phyloP scores from a whole-genome alignment of 2,329 filamentous ascomycete genomes.

The Paecilomyces niveus region DNA sequence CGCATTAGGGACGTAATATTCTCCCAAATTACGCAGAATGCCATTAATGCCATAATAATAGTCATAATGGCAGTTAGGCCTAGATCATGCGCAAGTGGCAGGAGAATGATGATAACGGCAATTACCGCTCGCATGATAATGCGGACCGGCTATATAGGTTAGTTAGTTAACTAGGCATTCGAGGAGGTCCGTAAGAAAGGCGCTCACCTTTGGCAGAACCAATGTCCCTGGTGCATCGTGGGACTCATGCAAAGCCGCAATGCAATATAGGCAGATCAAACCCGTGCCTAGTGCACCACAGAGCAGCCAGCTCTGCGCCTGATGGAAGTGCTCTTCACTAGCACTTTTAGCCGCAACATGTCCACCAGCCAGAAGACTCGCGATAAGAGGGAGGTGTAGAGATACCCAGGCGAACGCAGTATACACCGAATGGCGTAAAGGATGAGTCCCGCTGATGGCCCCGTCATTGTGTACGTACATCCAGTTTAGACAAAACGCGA shows the following conservation, averaged over 20 bases:
- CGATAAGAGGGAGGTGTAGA: conserved; percentile 40
- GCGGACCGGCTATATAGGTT: conserved; percentile 1
- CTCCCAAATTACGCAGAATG: conserved; percentile 40
- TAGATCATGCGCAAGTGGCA: conserved; percentile 26
- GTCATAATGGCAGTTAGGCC: conserved; percentile 33
- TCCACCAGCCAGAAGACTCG: conserved; percentile 42
- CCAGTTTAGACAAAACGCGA: conserved; percentile 47
- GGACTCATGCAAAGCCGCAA: conserved; percentile 35
- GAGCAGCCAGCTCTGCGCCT: conserved; percentile 42
- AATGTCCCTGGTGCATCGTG: conserved; percentile 26
- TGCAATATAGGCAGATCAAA: conserved; percentile 34
- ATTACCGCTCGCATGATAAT: conserved; percentile 25
- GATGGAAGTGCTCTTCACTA: conserved; percentile 31
- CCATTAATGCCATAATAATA: conserved; percentile 38
- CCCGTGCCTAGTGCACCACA: conserved; percentile 42
- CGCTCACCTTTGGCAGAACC: conserved; percentile 24
- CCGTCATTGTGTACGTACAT: conserved; percentile 45
- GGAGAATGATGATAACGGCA: conserved; percentile 27
- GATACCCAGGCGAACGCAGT: conserved; percentile 42
- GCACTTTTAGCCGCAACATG: conserved; percentile 40
- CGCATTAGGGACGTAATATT: conserved; percentile 25
- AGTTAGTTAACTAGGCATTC: background rate
- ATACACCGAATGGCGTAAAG: conserved; percentile 38
- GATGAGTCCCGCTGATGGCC: conserved; percentile 37
- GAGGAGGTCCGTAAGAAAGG: background rate